Conservation (phyloP, 371 early-diverging fungal species). For the Umbelopsis sp. region DNA sequence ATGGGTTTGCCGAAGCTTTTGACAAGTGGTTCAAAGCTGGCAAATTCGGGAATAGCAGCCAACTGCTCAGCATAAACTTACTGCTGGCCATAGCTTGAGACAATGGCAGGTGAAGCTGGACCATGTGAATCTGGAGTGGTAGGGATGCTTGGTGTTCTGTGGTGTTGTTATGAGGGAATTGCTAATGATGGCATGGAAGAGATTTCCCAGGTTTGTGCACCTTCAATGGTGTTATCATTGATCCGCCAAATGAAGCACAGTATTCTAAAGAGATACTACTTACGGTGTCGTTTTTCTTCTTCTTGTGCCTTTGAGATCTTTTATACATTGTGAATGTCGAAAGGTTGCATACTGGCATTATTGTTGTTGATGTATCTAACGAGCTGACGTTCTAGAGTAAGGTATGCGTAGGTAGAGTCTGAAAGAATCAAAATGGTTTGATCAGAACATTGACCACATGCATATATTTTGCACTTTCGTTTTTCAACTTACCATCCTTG, state of each 20-base stretch:
- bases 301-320: slow-evolving; percentile 84
- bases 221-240: neutral
- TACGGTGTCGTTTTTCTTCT: slow-evolving; percentile 60
- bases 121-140: slow-evolving; percentile 34
- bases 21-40: slow-evolving; percentile 82
- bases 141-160: slow-evolving; percentile 26
- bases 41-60: slow-evolving; percentile 81
- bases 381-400: slow-evolving; percentile 85
- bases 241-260: neutral
- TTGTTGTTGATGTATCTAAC: slow-evolving; percentile 79
- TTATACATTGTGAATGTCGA: slow-evolving; percentile 82
- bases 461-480: neutral
- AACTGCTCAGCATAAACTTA: slow-evolving; percentile 76
- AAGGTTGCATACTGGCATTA: slow-evolving; percentile 62
- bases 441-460: neutral
- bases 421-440: slow-evolving; percentile 8
- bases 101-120: slow-evolving; percentile 25
- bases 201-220: slow-evolving; percentile 36
- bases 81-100: slow-evolving; percentile 65
- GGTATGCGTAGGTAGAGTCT: slow-evolving; percentile 86
- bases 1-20: slow-evolving; percentile 78
- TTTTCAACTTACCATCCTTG: slow-evolving; percentile 54
- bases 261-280: slow-evolving; percentile 20
- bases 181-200: slow-evolving; percentile 37
- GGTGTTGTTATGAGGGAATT: slow-evolving; percentile 26